Evolutionary conservation across 23 red algal species (phyloP).

Genomic region (Gracilariopsis chorda): DNA sequence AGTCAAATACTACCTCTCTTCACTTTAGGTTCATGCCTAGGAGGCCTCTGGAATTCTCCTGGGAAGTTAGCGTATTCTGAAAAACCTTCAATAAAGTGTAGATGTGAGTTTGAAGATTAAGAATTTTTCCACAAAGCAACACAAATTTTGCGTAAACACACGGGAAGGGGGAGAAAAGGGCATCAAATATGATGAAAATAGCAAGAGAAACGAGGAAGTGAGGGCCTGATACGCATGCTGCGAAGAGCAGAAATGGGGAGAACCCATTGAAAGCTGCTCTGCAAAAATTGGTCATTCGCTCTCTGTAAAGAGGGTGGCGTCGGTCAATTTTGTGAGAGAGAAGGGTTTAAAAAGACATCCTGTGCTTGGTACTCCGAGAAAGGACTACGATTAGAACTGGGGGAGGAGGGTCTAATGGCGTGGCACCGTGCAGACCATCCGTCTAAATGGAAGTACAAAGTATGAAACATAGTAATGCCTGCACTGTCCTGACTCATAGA

Average conservation of each 20-base stretch:
- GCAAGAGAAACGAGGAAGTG: background rate
- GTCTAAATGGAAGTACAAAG: no score
- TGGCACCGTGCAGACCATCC: no score
- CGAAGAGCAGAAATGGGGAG: background rate
- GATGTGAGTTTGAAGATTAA: background rate
- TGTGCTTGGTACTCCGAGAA: background rate
- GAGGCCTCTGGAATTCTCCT: constrained; percentile 1
- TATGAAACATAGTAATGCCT: no score
- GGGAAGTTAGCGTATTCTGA: constrained; percentile 1
- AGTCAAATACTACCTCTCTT: constrained; percentile 5
- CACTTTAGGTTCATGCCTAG: background rate
- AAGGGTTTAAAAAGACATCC: constrained; percentile 3
- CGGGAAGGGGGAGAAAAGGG: background rate
- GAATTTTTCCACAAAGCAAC: no score
- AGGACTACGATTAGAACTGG: background rate
- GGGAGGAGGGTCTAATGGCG: no score
- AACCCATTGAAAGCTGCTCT: background rate
- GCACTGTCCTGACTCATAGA: no score
- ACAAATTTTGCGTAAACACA: constrained; percentile 2
- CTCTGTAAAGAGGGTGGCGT: background rate
- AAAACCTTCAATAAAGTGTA: background rate
- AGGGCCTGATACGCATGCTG: background rate
- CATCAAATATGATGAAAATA: background rate
- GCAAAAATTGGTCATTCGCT: background rate
- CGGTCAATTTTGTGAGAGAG: background rate